phyloP scores from a whole-genome alignment of 2,329 filamentous ascomycete genomes.

The Beauveria sp. region DNA sequence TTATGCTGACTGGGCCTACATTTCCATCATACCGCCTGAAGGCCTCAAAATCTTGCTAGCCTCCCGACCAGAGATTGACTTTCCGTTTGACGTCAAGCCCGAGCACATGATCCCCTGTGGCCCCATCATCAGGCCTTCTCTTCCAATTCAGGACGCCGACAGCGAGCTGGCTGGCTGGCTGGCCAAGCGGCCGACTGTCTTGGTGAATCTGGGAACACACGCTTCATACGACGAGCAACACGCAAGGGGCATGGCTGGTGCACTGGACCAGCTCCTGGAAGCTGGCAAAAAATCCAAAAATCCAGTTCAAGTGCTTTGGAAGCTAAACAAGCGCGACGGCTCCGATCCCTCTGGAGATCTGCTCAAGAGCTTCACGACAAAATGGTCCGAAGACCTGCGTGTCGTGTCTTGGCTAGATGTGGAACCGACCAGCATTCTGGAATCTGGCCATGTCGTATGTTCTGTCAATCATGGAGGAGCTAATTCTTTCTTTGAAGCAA shows the following conservation, averaged over 20 bases:
- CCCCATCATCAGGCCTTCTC: conserved; percentile 35
- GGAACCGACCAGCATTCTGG: conserved; percentile 26
- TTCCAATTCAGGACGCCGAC: conserved; percentile 31
- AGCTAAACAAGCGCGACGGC: conserved; percentile 16
- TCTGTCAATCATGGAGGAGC: conserved; percentile 34
- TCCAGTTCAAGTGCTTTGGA: conserved; percentile 24
- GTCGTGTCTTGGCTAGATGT: conserved; percentile 23
- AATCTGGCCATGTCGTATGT: conserved; percentile 26
- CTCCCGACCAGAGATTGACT: conserved; percentile 15
- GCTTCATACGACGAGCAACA: conserved; percentile 19
- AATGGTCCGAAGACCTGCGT: conserved; percentile 15
- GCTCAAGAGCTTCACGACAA: conserved; percentile 13
- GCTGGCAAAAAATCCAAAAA: background rate
- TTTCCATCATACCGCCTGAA: background rate
- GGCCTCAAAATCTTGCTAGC: conserved; percentile 1
- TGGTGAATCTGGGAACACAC: conserved; percentile 41
- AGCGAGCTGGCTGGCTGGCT: conserved; percentile 36
- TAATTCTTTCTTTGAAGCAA: conserved; percentile 35
- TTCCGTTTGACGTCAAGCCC: conserved; percentile 31
- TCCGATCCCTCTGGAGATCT: conserved; percentile 14
- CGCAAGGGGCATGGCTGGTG: conserved; percentile 21
- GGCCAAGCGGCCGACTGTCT: conserved; percentile 30
- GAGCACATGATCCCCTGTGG: conserved; percentile 25
- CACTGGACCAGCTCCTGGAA: conserved; percentile 13
- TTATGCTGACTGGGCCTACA: conserved; percentile 6